Percentiles rank a stretch among this genome's conserved stretches.
These are phyloP conservation scores for Crithidia brevicula DNA, from an alignment of 208 protist species.

Conservation along the genomic window DNA sequence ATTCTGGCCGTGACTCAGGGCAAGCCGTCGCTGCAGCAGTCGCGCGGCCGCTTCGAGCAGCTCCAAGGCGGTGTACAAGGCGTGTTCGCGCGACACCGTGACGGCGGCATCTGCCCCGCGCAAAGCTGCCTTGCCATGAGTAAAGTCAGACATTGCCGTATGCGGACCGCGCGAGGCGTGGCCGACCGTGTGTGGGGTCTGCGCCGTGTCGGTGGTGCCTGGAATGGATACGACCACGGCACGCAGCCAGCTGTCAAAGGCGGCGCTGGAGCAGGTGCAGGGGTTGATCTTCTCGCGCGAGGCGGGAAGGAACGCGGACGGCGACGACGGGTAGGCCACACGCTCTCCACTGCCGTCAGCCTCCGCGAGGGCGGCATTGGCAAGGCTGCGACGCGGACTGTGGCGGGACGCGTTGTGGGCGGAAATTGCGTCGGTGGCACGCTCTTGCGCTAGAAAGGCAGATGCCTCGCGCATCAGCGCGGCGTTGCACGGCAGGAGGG, in stretches of 20 bases:
- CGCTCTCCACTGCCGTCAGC: slow-evolving; percentile 13
- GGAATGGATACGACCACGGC: slow-evolving; percentile 50
- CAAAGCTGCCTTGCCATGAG: no score
- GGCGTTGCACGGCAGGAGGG: slow-evolving; percentile 25
- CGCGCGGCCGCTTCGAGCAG: slow-evolving; percentile 44
- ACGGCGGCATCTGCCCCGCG: neutral
- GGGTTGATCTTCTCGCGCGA: slow-evolving; percentile 33
- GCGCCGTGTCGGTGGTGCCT: slow-evolving; percentile 20
- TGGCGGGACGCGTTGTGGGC: neutral
- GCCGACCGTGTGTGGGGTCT: neutral
- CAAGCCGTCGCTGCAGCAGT: slow-evolving; percentile 36
- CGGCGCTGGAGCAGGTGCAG: slow-evolving; percentile 27
- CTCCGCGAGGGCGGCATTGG: neutral
- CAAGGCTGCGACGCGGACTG: neutral
- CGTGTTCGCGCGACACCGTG: slow-evolving; percentile 28
- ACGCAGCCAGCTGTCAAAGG: slow-evolving; percentile 53
- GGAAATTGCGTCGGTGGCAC: slow-evolving; percentile 2
- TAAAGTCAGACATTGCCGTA: no score
- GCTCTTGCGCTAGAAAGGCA: slow-evolving; percentile 22
- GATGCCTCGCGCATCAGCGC: slow-evolving; percentile 19
- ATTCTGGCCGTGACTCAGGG: slow-evolving; percentile 31
- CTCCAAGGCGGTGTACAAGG: slow-evolving; percentile 38
- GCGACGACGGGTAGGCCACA: slow-evolving; percentile 22
- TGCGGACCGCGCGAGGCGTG: neutral
- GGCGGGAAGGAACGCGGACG: neutral